Evolutionary conservation across 1,284 basidiomycete species (phyloP).

Genomic region (Malassezia furfur): DNA sequence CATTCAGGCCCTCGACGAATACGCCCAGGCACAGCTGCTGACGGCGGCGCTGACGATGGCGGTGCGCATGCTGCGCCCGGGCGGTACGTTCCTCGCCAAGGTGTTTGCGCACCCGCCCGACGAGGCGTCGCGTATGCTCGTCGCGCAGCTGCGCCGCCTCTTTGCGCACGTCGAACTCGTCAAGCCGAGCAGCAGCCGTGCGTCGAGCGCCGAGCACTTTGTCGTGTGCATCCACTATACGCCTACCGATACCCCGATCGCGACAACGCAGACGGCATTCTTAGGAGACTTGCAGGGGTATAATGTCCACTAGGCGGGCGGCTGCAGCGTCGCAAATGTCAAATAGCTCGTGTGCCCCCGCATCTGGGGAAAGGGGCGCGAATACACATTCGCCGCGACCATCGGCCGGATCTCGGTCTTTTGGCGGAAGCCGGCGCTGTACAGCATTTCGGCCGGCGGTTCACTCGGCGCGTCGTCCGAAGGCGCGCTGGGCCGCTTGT

Average conservation of each 20-base stretch:
- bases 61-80: constrained; percentile 52
- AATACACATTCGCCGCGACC: constrained; percentile 9
- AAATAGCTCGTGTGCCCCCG: constrained; percentile 45
- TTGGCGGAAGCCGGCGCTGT: constrained; percentile 16
- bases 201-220: constrained; percentile 52
- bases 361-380: constrained; percentile 28
- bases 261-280: neutral
- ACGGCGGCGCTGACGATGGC: constrained; percentile 55
- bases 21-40: constrained; percentile 55
- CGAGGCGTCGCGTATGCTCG: constrained; percentile 20
- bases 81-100: constrained; percentile 55
- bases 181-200: constrained; percentile 47
- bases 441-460: constrained; percentile 12
- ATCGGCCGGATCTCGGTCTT: constrained; percentile 3
- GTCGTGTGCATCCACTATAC: constrained; percentile 53
- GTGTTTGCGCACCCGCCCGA: constrained; percentile 50
- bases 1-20: constrained; percentile 56
- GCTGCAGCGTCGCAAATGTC: constrained; percentile 43
- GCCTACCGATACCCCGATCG: neutral
- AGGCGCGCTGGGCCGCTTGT: neutral
- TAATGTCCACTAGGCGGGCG: constrained; percentile 17
- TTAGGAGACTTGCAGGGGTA: constrained; percentile 18
- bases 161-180: constrained; percentile 49
- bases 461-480: neutral
- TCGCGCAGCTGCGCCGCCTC: constrained; percentile 48